Evolutionary conservation across 768 basidiomycete species (phyloP).

Genomic region (Tylopilus intermedius): DNA sequence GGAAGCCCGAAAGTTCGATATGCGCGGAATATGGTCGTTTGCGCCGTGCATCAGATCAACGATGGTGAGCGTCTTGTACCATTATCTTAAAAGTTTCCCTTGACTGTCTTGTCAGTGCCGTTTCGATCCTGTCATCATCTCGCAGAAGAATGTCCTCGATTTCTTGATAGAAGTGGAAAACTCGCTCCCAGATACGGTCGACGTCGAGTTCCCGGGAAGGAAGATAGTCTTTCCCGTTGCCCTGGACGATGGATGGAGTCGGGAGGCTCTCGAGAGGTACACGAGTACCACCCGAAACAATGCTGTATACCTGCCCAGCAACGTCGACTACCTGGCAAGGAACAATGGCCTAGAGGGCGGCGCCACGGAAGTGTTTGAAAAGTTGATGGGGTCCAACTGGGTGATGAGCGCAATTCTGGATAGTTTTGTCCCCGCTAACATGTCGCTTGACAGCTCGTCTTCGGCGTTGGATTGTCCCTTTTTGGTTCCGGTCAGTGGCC

Average conservation of each 20-base stretch:
- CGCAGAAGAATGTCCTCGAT: slow-evolving; percentile 41
- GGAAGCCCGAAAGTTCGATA: slow-evolving; percentile 28
- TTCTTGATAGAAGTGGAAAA: slow-evolving; percentile 29
- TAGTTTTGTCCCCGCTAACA: background rate
- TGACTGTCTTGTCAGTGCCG: slow-evolving; percentile 35
- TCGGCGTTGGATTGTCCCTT: no score
- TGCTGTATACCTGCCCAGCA: slow-evolving; percentile 65
- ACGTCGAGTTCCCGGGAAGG: slow-evolving; percentile 46
- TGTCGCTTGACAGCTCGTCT: no score
- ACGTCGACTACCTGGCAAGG: slow-evolving; percentile 59
- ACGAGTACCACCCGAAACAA: slow-evolving; percentile 49
- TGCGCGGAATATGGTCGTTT: slow-evolving; percentile 37
- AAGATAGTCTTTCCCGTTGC: slow-evolving; percentile 58
- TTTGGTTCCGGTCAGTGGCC: no score
- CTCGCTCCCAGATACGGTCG: slow-evolving; percentile 37
- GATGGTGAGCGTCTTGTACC: slow-evolving; percentile 37
- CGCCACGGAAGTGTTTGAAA: slow-evolving; percentile 38
- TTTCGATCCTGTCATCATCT: slow-evolving; percentile 41
- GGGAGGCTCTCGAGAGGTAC: slow-evolving; percentile 53
- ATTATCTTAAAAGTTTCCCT: no score
- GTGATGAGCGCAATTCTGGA: slow-evolving; percentile 25
- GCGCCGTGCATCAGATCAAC: slow-evolving; percentile 54
- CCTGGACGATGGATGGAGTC: slow-evolving; percentile 42
- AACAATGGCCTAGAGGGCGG: slow-evolving; percentile 53
- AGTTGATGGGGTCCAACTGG: slow-evolving; percentile 48